Evolutionary conservation across 2,329 filamentous ascomycete species (phyloP).

Genomic region (Monosporascus ibericus): DNA sequence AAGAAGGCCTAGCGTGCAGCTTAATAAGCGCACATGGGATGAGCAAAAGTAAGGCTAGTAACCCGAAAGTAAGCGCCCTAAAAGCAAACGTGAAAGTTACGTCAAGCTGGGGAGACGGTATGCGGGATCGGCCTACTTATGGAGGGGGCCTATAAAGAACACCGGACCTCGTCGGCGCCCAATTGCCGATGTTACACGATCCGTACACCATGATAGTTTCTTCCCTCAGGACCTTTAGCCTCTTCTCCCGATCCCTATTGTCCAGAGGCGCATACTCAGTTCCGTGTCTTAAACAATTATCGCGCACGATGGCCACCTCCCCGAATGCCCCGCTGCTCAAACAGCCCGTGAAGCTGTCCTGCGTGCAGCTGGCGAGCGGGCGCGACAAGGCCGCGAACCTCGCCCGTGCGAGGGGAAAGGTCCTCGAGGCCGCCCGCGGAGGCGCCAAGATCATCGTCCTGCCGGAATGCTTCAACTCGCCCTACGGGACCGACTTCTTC

Average conservation of each 20-base stretch:
- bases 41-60: no score
- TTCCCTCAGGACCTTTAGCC: slow-evolving; percentile 12
- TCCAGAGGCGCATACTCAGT: not conserved
- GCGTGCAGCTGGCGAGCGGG: slow-evolving; percentile 75
- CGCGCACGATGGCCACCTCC: slow-evolving; percentile 20
- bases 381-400: slow-evolving; percentile 85
- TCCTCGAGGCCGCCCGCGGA: slow-evolving; percentile 67
- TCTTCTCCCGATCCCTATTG: slow-evolving; percentile 10
- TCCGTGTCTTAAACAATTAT: slow-evolving; percentile 7
- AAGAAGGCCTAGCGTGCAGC: no score
- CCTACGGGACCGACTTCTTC: slow-evolving; percentile 88
- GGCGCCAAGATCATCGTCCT: slow-evolving; percentile 86
- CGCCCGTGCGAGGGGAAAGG: slow-evolving; percentile 69
- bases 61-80: no score
- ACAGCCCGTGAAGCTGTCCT: slow-evolving; percentile 71
- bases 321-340: slow-evolving; percentile 50
- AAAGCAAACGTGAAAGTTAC: no score
- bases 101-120: no score
- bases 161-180: no score
- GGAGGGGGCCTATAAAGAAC: no score
- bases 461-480: slow-evolving; percentile 98
- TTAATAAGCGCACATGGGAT: no score
- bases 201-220: slow-evolving; percentile 18
- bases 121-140: no score
- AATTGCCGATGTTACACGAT: no score